Evolutionary conservation across 176 grass and related monocot genomes (phyloP).

Genomic region (Cymbopogon citratus): DNA sequence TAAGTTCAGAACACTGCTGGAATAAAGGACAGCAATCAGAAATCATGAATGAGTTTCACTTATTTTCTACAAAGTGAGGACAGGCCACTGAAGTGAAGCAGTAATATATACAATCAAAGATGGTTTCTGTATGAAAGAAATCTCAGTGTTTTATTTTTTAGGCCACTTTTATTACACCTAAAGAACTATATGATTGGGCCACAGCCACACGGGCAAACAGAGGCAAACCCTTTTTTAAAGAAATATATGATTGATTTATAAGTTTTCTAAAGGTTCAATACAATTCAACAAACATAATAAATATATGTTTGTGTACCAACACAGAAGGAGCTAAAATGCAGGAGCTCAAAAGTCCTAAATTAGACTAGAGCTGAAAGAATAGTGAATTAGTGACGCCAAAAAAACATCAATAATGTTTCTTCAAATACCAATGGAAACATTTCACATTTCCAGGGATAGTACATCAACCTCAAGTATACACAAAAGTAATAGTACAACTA

Average conservation of each 20-base stretch:
- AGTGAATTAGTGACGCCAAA: not conserved
- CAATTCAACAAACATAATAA: not conserved
- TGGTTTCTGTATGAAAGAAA: too few species aligned
- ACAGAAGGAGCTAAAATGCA: not conserved
- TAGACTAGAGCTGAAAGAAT: not conserved
- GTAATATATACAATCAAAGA: too few species aligned
- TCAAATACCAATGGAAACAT: not conserved
- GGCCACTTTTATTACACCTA: too few species aligned
- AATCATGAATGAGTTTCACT: too few species aligned
- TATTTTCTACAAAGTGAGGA: too few species aligned
- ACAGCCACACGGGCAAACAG: not conserved
- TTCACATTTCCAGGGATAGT: not conserved
- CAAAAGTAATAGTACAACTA: not conserved
- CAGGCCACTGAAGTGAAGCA: too few species aligned
- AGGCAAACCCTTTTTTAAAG: not conserved
- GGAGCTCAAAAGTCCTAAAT: not conserved
- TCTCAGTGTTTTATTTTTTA: too few species aligned
- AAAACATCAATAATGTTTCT: not conserved
- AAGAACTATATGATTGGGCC: too few species aligned
- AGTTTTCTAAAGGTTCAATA: not conserved
- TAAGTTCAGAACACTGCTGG: too few species aligned
- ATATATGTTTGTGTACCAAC: not conserved
- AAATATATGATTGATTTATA: not conserved
- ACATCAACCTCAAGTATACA: not conserved
- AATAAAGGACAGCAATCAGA: too few species aligned